Evolutionary conservation across 441 rosid species (phyloP).

Genomic region (Adansonia rubrostipa): DNA sequence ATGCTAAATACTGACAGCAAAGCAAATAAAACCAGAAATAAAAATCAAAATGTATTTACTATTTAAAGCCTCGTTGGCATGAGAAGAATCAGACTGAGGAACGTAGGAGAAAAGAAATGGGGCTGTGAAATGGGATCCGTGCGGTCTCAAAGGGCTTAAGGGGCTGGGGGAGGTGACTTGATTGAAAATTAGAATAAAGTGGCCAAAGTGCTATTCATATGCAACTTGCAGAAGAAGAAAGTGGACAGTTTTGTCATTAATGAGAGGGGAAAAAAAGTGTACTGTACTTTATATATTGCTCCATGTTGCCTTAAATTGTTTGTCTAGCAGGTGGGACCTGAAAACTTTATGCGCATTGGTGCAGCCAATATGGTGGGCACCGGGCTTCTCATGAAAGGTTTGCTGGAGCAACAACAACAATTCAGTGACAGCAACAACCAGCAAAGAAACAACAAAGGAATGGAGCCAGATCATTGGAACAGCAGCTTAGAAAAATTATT

Average conservation of each 20-base stretch:
- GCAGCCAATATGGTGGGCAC: too few species aligned
- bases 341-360: conserved; percentile 10
- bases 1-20: too few species aligned
- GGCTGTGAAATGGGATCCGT: conserved; percentile 20
- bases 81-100: conserved; percentile 22
- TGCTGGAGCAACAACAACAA: conserved; percentile 21
- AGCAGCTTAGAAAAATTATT: neutral
- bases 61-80: too few species aligned
- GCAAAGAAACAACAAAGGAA: conserved; percentile 21
- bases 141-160: conserved; percentile 26
- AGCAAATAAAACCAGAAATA: too few species aligned
- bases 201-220: conserved; percentile 39
- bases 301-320: conserved; percentile 41
- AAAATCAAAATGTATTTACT: too few species aligned
- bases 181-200: conserved; percentile 34
- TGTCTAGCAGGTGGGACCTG: conserved; percentile 47
- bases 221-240: conserved; percentile 41
- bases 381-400: neutral
- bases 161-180: neutral
- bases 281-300: conserved; percentile 28
- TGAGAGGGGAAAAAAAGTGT: neutral
- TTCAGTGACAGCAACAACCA: conserved; percentile 35
- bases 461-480: conserved; percentile 19
- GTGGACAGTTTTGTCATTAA: too few species aligned
- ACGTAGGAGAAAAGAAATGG: neutral